Evolutionary conservation across 2,329 filamentous ascomycete species (phyloP).

Genomic region (Neospermospora avenae): DNA sequence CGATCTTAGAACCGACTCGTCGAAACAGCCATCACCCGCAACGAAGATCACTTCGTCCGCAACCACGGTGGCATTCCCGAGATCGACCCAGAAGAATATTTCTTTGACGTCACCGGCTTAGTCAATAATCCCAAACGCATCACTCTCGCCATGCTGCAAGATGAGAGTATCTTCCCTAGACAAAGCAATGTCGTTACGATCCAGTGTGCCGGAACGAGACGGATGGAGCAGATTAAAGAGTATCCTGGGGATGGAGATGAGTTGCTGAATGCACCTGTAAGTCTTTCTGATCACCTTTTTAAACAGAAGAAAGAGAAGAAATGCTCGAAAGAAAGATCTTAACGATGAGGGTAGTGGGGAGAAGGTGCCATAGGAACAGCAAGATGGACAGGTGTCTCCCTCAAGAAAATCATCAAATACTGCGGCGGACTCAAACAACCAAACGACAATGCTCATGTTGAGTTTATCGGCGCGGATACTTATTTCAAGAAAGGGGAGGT

Average conservation of each 20-base stretch:
- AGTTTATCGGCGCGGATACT: slow-evolving; percentile 67
- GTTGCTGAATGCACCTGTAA: slow-evolving; percentile 39
- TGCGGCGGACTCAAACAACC: slow-evolving; percentile 57
- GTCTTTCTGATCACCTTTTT: neutral
- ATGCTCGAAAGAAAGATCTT: too few relatives aligned
- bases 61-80: slow-evolving; percentile 72
- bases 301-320: neutral
- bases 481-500: slow-evolving; percentile 65
- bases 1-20: slow-evolving; percentile 46
- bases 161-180: slow-evolving; percentile 58
- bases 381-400: slow-evolving; percentile 56
- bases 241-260: slow-evolving; percentile 67
- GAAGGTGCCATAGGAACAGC: slow-evolving; percentile 68
- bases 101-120: slow-evolving; percentile 55
- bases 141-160: slow-evolving; percentile 56
- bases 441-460: slow-evolving; percentile 54
- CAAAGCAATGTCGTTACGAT: slow-evolving; percentile 56
- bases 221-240: slow-evolving; percentile 62
- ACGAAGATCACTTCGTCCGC: slow-evolving; percentile 60
- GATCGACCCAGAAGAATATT: slow-evolving; percentile 54
- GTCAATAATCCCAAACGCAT: slow-evolving; percentile 56
- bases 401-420: slow-evolving; percentile 68
- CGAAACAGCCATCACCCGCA: slow-evolving; percentile 54
- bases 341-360: slow-evolving; percentile 46
- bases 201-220: slow-evolving; percentile 65